These are phyloP conservation scores for Fusarium heterosporum DNA, from an alignment of 2,329 filamentous ascomycete genomes.

Conservation along the genomic window DNA sequence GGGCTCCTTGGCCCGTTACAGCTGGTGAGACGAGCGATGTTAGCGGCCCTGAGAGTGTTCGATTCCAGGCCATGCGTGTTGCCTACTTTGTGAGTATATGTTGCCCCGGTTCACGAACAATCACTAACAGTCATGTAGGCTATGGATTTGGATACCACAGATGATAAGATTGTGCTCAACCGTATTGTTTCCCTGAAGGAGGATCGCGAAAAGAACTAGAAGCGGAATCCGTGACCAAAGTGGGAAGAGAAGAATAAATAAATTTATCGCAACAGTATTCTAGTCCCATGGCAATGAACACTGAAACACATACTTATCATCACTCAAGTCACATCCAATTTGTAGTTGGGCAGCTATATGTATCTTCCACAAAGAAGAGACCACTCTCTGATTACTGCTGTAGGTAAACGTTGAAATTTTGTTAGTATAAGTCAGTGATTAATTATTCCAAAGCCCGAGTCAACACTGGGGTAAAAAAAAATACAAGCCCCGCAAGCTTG, in stretches of 20 bases:
- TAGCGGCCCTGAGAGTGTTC: slow-evolving; percentile 77
- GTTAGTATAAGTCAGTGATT: not conserved
- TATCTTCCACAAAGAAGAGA: not conserved
- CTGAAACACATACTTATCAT: too few species aligned
- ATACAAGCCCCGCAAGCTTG: not conserved
- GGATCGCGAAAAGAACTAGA: slow-evolving; percentile 73
- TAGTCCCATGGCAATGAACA: not conserved
- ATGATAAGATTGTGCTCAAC: slow-evolving; percentile 87
- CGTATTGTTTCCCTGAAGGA: slow-evolving; percentile 93
- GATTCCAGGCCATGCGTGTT: slow-evolving; percentile 92
- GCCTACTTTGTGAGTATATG: slow-evolving; percentile 76
- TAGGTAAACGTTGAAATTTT: not conserved
- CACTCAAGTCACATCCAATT: too few species aligned
- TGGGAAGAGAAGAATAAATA: not conserved
- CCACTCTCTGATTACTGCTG: not conserved
- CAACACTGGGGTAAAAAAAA: not conserved
- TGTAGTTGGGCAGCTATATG: too few species aligned
- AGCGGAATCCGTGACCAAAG: not conserved
- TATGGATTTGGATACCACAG: slow-evolving; percentile 81
- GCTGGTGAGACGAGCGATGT: slow-evolving; percentile 75
- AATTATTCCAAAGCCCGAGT: not conserved
- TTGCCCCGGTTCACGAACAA: fast-evolving
- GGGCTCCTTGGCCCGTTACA: slow-evolving; percentile 85
- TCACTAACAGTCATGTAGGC: slow-evolving; percentile 56
- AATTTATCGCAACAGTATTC: not conserved